Evolutionary conservation across 495 filamentous ascomycete species (phyloP), one percentile per base, ranked within the genome.

Genomic region (Xanthoparmelia taractica): DNA sequence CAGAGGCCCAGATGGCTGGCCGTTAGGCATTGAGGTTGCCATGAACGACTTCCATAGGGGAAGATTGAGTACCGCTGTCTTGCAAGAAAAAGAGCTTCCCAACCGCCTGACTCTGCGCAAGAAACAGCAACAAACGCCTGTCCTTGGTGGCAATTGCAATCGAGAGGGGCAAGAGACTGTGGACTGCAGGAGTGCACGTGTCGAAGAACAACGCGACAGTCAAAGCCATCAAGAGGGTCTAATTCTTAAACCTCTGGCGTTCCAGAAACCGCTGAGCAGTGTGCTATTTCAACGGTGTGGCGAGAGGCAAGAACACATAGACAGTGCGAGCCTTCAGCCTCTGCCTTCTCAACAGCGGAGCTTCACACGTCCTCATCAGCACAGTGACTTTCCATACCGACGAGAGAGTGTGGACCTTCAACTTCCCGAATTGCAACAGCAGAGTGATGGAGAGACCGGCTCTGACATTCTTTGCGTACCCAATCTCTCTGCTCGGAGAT

Each of bases 31-130:
- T 27, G n/a, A 60, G 52, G 37, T 25, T 50, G 59, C 59, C n/a
- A 60, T 60, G 6, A 37, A 60, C 33, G 59, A 45, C 27, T 60
- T 48, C 15, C 17, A 52, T 2, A 27, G 59, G 15, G 59, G 59
- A 23, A 48, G 48, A 52, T n/a, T 60, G 33, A 60, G 59, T 25
- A 60, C 59, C 10, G 7, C 45, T 2, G 7, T 6, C n/a, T 40
- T 36, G 41, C n/a, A 36, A 36, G 41, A 60, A n/a, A 25, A 52
- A 38, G 59, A 45, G 29, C 41, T 36, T n/a, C 33, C 43, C 18
- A 27, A 20, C 17, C 45, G 29, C 17, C 33, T 54, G 29, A 11
- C 52, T 8, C 17, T 60, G n/a, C 31, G 33, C 41, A 48, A 34
- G 13, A 12, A 33, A 54, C 17, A 33, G 10, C 27, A 54, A 8